Evolutionary conservation across 257 asterid species (phyloP), one percentile per base, ranked within the genome.

Genomic region (Penstemon eatonii): DNA sequence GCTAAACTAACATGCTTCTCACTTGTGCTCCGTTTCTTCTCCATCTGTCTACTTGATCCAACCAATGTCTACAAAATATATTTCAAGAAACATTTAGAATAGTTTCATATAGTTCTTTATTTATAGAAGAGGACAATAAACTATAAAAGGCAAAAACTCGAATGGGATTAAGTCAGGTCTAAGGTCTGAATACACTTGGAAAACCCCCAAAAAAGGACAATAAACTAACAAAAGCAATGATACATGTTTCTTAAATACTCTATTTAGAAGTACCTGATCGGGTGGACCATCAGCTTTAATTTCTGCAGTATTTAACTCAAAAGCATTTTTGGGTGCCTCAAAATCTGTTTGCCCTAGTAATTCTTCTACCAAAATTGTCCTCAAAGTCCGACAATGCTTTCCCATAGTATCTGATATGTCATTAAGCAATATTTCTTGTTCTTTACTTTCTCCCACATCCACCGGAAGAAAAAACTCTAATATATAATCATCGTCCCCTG

Each of bases 401-500:
- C 85, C 83, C 82, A 87, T 82, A 66, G 88, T 84, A 65, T 60
- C 53, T 0, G 84, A 84, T 65, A 91, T 77, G 65, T 75, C 84
- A 70, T 80, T 79, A n/a, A 85, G 79, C 75, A 89, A 71, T 33
- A 81, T 74, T 50, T 82, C 87, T 39, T 89, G 94, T 56, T 87
- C 94, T 0, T 58, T 56, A 61, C 83, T 65, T 56, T 83, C 84
- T 65, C 47, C 76, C 72, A 79, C 51, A 73, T 73, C 66, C 13
- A 75, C 56, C 3, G 95, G 96, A 75, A 87, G 95, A 81, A 89
- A 91, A 63, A 85, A 83, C 85, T 91, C 98, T 46, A 89, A 36
- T 53, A 89, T 46, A 53, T 89, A 91, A 66, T 91, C 98, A 78
- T 84, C 80, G 18, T 76, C 78, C 37, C 84, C 81, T 1, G 88